Percentiles rank a stretch among this genome's conserved stretches.
Evolutionary conservation across 129 eudicot species (phyloP).

Genomic region (Flaveria bidentis): DNA sequence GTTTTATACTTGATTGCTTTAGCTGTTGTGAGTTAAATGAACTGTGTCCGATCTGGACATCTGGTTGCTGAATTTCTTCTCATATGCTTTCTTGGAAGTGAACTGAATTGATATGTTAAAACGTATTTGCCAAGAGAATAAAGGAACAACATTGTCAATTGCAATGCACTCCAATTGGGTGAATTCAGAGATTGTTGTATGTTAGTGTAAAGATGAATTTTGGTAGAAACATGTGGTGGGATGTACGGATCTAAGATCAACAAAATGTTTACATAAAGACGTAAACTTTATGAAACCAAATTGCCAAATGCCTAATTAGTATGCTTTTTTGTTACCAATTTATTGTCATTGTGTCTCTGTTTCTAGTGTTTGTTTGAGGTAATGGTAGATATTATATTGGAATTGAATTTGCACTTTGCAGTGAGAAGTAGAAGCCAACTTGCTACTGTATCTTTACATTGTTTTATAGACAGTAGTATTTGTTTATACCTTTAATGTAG

Average conservation of each 20-base stretch:
- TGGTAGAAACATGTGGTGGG: too few species aligned
- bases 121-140: too few species aligned
- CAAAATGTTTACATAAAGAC: neutral
- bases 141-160: neutral
- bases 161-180: neutral
- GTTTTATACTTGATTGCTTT: neutral
- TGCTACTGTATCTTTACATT: neutral
- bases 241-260: too few species aligned
- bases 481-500: neutral
- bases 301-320: neutral
- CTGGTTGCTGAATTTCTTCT: constrained; percentile 13
- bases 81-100: too few species aligned
- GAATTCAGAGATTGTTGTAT: neutral
- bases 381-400: neutral
- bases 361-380: neutral
- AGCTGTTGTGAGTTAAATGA: neutral
- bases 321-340: constrained; percentile 6
- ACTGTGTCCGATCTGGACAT: constrained; percentile 18
- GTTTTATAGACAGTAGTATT: neutral
- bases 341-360: neutral
- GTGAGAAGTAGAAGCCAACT: constrained; percentile 15
- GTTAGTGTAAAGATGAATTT: neutral
- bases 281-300: too few species aligned
- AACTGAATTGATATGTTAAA: too few species aligned
- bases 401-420: neutral